Base-by-base conservation (phyloP, 2,329 filamentous ascomycete genomes). In the Cladosporium oxysporum region DNA sequence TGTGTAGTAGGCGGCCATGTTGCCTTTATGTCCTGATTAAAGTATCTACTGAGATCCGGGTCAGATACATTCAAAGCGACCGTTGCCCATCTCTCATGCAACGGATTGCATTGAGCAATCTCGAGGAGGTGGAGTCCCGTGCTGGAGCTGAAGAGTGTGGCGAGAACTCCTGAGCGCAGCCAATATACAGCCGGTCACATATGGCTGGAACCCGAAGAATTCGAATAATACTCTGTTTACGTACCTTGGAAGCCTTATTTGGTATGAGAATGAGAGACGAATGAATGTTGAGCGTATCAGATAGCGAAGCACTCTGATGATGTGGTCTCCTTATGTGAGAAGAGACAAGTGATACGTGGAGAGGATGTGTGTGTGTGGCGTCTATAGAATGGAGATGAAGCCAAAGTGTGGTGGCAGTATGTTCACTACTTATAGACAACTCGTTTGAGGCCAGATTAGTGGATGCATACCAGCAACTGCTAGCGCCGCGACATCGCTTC, bases 1-100 rank as follows among this genome's bases (percentile, higher is more conserved):
- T 3, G 75, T 77, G 67, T 77, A 77, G 65, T 71, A 75, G 10
- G 75, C 71, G 11, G 74, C 74, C 75, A 77, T 77, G 4, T 28
- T 59, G 57, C 31, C 33, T 35, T 10, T 35, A 31, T 31, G 29
- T 31, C 5, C 29, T 5, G 29, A 31, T 8, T 31, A 31, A 3
- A 31, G 29, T 8, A 31, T 4, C 29, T 3, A 8, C 6, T 31
- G 8, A 31, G 29, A 31, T 31, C 29, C 29, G 8, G 8, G 5
- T 35, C 37, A 44, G 37, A 44, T 44, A 7, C 16, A 44, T 44
- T 3, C 37, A 10, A 44, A n/a, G 37, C 2, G 7, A 10, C 7
- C 10, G 37, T 8, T 10, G 0, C 5, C 1, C 2, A 18, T 44
- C 3, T 44, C 18, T 44, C 18, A 44, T 44, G 18, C 18, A 44